These are phyloP conservation scores for Lachnellula subtilissima DNA, from an alignment of 2,329 filamentous ascomycete genomes.

Conservation along the genomic window DNA sequence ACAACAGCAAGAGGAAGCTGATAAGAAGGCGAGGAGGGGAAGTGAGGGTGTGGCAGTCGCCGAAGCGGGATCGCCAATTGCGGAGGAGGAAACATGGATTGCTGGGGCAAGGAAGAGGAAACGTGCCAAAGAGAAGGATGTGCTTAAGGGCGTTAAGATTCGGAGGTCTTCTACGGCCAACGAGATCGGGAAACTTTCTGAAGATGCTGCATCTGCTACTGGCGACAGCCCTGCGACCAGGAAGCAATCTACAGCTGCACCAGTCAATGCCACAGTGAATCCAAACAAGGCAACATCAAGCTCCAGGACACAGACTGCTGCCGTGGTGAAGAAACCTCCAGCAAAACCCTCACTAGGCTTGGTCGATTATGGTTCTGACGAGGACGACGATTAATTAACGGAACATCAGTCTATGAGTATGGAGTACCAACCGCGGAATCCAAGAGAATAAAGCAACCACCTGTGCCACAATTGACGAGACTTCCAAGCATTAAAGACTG, in stretches of 20 bases:
- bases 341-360: slow-evolving; percentile 35
- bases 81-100: slow-evolving; percentile 34
- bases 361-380: slow-evolving; percentile 54
- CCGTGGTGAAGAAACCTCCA: slow-evolving; percentile 7
- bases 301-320: not conserved
- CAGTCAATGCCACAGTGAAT: not conserved
- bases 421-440: not conserved
- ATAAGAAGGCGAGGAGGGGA: slow-evolving; percentile 27
- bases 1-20: slow-evolving; percentile 40
- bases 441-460: not conserved
- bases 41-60: slow-evolving; percentile 12
- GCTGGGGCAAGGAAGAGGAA: slow-evolving; percentile 36
- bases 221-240: not conserved
- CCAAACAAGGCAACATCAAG: not conserved
- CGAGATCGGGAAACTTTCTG: slow-evolving; percentile 5
- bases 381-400: slow-evolving; percentile 37
- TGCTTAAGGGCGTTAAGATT: slow-evolving; percentile 30
- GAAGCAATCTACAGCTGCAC: slow-evolving; percentile 1
- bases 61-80: slow-evolving; percentile 15
- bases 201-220: not conserved
- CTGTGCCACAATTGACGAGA: not conserved
- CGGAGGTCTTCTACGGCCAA: slow-evolving; percentile 25
- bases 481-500: too few species aligned
- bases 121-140: slow-evolving; percentile 36
- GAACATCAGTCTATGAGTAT: not conserved